Evolutionary conservation across 2,329 filamentous ascomycete species (phyloP), one percentile per base, ranked within the genome.

Genomic region (Trichothecium roseum): DNA sequence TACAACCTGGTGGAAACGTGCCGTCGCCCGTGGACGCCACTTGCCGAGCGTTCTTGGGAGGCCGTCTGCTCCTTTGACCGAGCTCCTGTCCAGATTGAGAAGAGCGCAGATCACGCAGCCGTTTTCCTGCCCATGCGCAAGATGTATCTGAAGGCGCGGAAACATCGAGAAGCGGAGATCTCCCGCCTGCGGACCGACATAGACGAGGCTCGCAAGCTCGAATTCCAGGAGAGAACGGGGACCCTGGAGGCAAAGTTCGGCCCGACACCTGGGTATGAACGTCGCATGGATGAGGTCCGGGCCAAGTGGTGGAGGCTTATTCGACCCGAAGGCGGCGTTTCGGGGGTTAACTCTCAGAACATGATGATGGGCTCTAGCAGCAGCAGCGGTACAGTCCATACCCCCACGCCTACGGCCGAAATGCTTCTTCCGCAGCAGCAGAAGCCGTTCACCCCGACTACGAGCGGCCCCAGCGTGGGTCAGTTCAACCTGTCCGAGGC

Each of bases 61-160:
- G 62, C 60, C 12, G 54, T 71, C 18, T 60, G 55, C 38, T 52
- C 52, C 8, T 61, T 59, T 30, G 53, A 58, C 10, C 50, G 51
- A 13, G 53, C 67, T 30, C 57, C 60, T 0, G 42, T 59, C 1
- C 64, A 72, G 28, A 47, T 66, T 20, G 55, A 65, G 20, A 64
- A 59, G 43, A 62, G 64, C 35, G 53, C 59, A 3, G 61, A 63
- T 38, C 62, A 69, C 28, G 55, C 62, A 8, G 63, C 65, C 1
- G 64, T 74, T 3, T 71, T 71, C 56, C 47, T 72, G 30, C 71
- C 72, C 1, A 53, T 78, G 32, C 64, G 65, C 32, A 73, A 67
- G 42, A 58, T 78, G 1, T 72, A 72, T 45, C 45, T 63, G 35
- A 68, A 69, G 41, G 70, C 72, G 1, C 62, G 59, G 28, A 64